Evolutionary conservation across 2,329 filamentous ascomycete genomes (phyloP).

Genomic region (Dothiorella sarmentorum): DNA sequence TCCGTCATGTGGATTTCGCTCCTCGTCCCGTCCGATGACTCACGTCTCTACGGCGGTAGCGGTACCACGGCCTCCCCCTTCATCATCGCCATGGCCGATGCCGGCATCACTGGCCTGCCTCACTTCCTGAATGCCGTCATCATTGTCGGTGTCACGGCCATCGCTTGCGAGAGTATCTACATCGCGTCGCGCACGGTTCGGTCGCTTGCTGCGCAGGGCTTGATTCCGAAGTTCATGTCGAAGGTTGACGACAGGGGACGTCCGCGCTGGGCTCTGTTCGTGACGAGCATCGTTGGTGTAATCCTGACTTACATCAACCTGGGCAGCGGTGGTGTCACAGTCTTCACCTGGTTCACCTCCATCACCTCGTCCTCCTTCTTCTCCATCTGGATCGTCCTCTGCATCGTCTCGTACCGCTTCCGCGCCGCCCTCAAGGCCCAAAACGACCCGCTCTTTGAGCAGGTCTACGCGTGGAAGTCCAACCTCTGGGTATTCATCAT

Average conservation of each 20-base stretch:
- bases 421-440: constrained; percentile 28
- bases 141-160: constrained; percentile 32
- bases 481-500: constrained; percentile 30
- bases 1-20: constrained; percentile 27
- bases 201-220: constrained; percentile 27
- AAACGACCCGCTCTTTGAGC: constrained; percentile 27
- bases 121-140: constrained; percentile 34
- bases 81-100: constrained; percentile 31
- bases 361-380: constrained; percentile 35
- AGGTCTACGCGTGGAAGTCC: constrained; percentile 31
- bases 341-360: constrained; percentile 29
- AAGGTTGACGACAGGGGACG: constrained; percentile 30
- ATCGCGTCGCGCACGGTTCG: constrained; percentile 32
- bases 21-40: constrained; percentile 18
- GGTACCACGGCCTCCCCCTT: constrained; percentile 32
- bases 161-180: constrained; percentile 33
- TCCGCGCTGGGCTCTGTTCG: constrained; percentile 28
- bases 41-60: constrained; percentile 24
- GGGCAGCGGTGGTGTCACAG: constrained; percentile 22
- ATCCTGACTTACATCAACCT: constrained; percentile 33
- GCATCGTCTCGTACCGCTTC: constrained; percentile 33
- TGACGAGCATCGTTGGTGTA: constrained; percentile 27
- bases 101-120: constrained; percentile 30
- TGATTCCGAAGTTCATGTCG: constrained; percentile 30
- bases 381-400: constrained; percentile 35